These are phyloP conservation scores for Rhizopus sp. DNA, from an alignment of 371 early-diverging fungal genomes.

Conservation along the genomic window DNA sequence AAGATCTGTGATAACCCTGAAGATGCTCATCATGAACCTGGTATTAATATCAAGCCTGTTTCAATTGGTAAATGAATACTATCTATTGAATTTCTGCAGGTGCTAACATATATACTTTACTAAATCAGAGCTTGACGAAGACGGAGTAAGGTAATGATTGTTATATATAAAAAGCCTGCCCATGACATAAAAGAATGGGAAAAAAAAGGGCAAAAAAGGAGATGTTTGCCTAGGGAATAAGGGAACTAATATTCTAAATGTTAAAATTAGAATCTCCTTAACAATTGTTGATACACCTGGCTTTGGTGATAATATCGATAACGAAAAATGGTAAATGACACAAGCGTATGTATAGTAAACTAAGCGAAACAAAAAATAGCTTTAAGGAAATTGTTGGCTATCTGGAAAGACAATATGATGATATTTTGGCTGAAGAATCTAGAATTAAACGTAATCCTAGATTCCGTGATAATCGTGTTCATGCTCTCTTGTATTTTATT, in stretches of 20 bases:
- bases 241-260: slow-evolving; percentile 4
- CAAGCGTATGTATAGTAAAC: background rate
- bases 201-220: slow-evolving; percentile 9
- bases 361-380: slow-evolving; percentile 33
- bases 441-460: slow-evolving; percentile 94
- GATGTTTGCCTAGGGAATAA: slow-evolving; percentile 7
- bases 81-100: background rate
- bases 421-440: slow-evolving; percentile 93
- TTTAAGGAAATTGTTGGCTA: slow-evolving; percentile 89
- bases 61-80: slow-evolving; percentile 53
- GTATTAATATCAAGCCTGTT: slow-evolving; percentile 85
- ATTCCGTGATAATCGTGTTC: slow-evolving; percentile 97
- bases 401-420: slow-evolving; percentile 94
- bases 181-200: slow-evolving; percentile 1
- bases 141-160: slow-evolving; percentile 76
- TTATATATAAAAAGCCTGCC: slow-evolving; percentile 15
- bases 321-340: slow-evolving; percentile 63
- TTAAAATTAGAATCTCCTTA: slow-evolving; percentile 22
- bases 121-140: slow-evolving; percentile 88
- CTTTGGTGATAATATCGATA: slow-evolving; percentile 92
- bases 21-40: slow-evolving; percentile 90
- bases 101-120: background rate
- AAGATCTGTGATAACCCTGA: slow-evolving; percentile 79
- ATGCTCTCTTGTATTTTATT: slow-evolving; percentile 97
- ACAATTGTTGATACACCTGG: slow-evolving; percentile 95